A percentile compares a stretch with the other conserved stretches of the same genome.
Conservation (phyloP, 1,139 yeast genomes). For the Kurtzmaniella quercitrusa region DNA sequence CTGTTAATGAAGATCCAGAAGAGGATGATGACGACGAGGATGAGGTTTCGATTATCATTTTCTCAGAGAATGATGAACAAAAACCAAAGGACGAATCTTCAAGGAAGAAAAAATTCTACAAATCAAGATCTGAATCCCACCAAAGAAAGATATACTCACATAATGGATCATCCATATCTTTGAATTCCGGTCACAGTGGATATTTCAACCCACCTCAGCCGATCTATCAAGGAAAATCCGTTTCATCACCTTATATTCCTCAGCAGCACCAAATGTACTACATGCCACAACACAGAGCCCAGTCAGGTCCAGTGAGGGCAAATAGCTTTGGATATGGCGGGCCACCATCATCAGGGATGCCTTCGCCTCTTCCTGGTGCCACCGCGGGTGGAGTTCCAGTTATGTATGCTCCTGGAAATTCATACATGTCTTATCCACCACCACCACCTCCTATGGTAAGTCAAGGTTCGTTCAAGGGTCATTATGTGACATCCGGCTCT, state of each 20-base stretch:
- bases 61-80: slow-evolving; percentile 27
- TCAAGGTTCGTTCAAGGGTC: slow-evolving; percentile 1
- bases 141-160: slow-evolving; percentile 13
- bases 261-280: slow-evolving; percentile 16
- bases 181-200: slow-evolving; percentile 16
- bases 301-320: slow-evolving; percentile 3
- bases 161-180: slow-evolving; percentile 23
- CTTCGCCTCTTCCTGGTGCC: background rate
- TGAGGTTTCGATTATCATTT: slow-evolving; percentile 41
- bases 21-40: slow-evolving; percentile 32
- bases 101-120: background rate
- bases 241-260: slow-evolving; percentile 15
- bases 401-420: background rate
- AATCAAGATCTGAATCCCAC: slow-evolving; percentile 3
- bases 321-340: background rate
- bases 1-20: slow-evolving; percentile 13
- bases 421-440: background rate
- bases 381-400: background rate
- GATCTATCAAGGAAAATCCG: slow-evolving; percentile 7
- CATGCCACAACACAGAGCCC: slow-evolving; percentile 8
- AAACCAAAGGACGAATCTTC: background rate
- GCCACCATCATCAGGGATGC: background rate
- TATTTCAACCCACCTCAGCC: slow-evolving; percentile 8
- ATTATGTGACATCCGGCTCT: slow-evolving; percentile 53
- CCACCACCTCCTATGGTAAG: slow-evolving; percentile 1